Base-by-base conservation (phyloP, 2,329 filamentous ascomycete genomes). In the Fusarium coicis region DNA sequence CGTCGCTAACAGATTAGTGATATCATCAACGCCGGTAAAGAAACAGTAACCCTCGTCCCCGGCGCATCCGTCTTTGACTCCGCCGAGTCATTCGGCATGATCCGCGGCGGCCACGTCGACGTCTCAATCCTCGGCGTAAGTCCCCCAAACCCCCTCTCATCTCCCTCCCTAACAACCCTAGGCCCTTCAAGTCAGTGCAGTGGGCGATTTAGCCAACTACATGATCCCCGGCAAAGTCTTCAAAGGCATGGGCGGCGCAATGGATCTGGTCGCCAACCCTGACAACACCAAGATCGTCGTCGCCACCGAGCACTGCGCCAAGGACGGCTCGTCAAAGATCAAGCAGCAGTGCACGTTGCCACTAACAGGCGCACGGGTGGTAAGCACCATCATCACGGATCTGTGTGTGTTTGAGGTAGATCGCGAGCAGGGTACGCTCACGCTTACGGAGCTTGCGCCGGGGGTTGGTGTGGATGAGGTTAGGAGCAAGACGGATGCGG, bases 191-290 rank as follows among this genome's bases (percentile, higher is more conserved):
- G 93, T 96, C 28, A 92, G 90, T 73, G 93, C 93, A 0, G 86
- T 88, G 5, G 94, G 94, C 32, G 94, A 97, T 79, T 83, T 97
- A 59, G 94, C 94, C 50, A 96, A 96, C 83, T 97, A 94, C 86
- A 96, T 96, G 92, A 93, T 97, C 71, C 94, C 94, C 0, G 94
- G 94, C 30, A 96, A 96, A 82, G 90, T 94, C 16, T 91, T 95
- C 83, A 96, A 96, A 86, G 94, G 94, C 23, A 96, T 97, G 91
- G 94, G 94, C 68, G 91, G 91, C 34, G 91, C 91, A 23, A 93
- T 93, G 91, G 91, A 93, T 79, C 83, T 93, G 12, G 90, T 93
- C 16, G 91, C 89, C 42, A 93, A 93, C 81, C 91, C 91, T 1
- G 89, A 92, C 74, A 86, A 87, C 76, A 93, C 91, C 73, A 93